Percentiles rank a stretch among this genome's conserved stretches.
Evolutionary conservation across 2,329 filamentous ascomycete species (phyloP).

Genomic region (Albophoma yamanashiensis): DNA sequence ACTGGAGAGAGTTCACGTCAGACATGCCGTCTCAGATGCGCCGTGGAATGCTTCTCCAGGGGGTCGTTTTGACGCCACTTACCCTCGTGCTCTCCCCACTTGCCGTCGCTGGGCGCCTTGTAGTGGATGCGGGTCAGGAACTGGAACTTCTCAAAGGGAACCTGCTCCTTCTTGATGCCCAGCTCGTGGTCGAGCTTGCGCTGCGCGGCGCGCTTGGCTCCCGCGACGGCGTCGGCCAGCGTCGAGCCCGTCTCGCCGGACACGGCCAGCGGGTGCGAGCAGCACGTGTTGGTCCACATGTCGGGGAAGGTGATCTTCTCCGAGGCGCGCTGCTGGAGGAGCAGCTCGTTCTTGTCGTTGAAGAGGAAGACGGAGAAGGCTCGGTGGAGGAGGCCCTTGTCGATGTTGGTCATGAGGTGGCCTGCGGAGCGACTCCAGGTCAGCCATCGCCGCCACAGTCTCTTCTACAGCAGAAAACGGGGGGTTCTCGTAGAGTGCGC

Average conservation of each 20-base stretch:
- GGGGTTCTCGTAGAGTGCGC: slow-evolving; percentile 17
- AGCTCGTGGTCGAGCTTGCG: slow-evolving; percentile 92
- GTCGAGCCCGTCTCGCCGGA: slow-evolving; percentile 82
- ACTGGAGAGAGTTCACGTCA: slow-evolving; percentile 39
- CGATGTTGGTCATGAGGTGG: slow-evolving; percentile 98
- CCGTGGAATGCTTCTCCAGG: no score
- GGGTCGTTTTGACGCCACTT: slow-evolving; percentile 24
- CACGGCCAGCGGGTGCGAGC: slow-evolving; percentile 89
- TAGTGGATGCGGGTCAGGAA: slow-evolving; percentile 98
- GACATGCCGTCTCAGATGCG: background rate
- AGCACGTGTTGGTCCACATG: slow-evolving; percentile 99
- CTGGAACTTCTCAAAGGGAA: slow-evolving; percentile 81
- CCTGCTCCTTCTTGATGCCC: slow-evolving; percentile 80
- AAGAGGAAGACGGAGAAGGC: slow-evolving; percentile 98
- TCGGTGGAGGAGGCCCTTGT: slow-evolving; percentile 89
- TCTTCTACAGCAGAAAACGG: background rate
- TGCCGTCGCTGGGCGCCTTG: slow-evolving; percentile 90
- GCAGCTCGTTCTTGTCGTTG: slow-evolving; percentile 81
- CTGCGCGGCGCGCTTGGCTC: slow-evolving; percentile 85
- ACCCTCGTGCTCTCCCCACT: slow-evolving; percentile 99
- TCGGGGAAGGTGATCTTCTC: slow-evolving; percentile 99
- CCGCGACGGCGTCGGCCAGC: slow-evolving; percentile 67
- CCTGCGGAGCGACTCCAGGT: slow-evolving; percentile 36
- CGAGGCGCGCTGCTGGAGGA: slow-evolving; percentile 86
- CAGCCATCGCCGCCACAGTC: background rate